Evolutionary conservation across 352 stramenopile species (phyloP), one percentile per base, ranked within the genome.

Genomic region (Phytophthora pseudosyringae): DNA sequence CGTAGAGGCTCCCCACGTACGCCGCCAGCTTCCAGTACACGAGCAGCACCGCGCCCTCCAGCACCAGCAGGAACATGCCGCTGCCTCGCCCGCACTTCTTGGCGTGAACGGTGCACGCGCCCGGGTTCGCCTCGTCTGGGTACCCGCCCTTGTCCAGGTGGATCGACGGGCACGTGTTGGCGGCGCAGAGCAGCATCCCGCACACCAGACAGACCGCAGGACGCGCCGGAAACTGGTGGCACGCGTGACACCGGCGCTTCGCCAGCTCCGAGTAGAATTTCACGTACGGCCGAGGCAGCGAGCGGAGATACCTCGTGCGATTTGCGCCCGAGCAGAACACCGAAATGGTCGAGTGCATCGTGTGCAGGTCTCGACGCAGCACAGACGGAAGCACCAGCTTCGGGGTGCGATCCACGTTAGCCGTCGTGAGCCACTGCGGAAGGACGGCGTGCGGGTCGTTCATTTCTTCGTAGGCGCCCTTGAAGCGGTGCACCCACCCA

Each of bases 11-110:
- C 33, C 81, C 79, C 4, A 93, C 86, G 41, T 93, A 95, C 10
- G 88, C 85, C 1, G 88, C 87, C 40, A 95, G 59, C 63, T 95
- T 95, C 79, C 86, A 93, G 55, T 93, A 94, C 58, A 96, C 85
- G 15, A 96, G 76, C 60, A 96, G 57, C 63, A 94, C 88, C 2
- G 86, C 87, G 18, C 88, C 88, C 69, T 96, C 88, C 13, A 96
- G 69, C 45, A 94, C 86, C 2, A 96, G 55, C 31, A 96, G 41
- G 62, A 96, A 94, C 76, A 96, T 80, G 28, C 88, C 87, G 15
- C 85, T 91, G 18, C 86, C 86, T 29, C 86, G 84, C 7, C 88
- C 88, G 43, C 88, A 96, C 50, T 94, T 96, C 62, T 92, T 90
- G 16, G 88, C 86, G 58, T 96, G 88, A 21, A 94, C 73, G 0